Conservation (phyloP, 805 yeast species). For the Candida taoyuanica region DNA sequence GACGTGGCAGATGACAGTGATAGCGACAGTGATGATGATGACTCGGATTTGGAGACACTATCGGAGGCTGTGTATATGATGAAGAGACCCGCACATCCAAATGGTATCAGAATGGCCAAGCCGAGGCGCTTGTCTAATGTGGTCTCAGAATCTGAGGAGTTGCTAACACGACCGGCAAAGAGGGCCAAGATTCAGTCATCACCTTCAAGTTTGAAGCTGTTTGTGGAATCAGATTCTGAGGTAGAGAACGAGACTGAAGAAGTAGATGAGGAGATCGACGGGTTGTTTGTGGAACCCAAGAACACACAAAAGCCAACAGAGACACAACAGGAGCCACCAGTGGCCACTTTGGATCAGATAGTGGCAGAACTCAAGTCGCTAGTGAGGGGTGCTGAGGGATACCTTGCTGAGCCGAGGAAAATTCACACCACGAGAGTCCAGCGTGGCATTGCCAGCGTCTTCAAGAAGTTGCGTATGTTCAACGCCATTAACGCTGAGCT, state of each 20-base stretch:
- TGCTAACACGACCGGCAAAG: neutral
- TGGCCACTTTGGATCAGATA: neutral
- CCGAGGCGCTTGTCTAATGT: neutral
- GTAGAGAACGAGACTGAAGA: no score
- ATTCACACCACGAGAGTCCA: conserved; percentile 1
- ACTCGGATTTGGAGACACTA: neutral
- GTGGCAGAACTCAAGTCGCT: neutral
- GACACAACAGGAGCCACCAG: neutral
- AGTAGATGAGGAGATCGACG: no score
- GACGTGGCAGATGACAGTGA: neutral
- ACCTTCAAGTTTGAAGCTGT: no score
- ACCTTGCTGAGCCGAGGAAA: neutral
- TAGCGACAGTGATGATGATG: neutral
- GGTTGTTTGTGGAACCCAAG: no score
- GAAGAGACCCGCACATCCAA: no score
- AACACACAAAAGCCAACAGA: no score
- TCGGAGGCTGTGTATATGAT: neutral
- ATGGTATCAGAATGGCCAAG: no score
- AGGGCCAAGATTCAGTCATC: neutral
- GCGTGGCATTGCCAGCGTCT: neutral
- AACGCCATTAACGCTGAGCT: conserved; percentile 4
- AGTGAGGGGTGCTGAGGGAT: neutral
- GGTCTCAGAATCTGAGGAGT: neutral
- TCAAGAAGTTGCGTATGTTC: conserved; percentile 3
- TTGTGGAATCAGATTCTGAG: no score